Base-by-base conservation (phyloP, 768 basidiomycete species). In the Pleurotus pulmonarius region DNA sequence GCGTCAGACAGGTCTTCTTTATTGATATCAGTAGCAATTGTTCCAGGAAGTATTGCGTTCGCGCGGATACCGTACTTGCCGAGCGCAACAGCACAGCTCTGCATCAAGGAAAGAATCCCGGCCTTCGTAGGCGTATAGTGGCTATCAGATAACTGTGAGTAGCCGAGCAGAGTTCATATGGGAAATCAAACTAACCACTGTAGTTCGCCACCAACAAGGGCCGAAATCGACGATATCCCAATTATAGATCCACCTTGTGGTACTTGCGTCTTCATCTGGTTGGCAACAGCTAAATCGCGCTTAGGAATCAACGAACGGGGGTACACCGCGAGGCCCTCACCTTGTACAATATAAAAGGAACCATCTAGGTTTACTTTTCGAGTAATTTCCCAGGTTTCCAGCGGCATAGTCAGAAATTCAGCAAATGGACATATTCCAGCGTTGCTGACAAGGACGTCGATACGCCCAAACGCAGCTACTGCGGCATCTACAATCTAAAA, bases 61-160 rank as follows among this genome's bases (percentile, higher is more conserved):
- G 83, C 87, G 38, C 89, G 79, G 60, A 91, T 91, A 48, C 82
- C 81, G 67, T 88, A 82, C 59, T 87, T 85, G n/a, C 87, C 87
- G 22, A 90, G 73, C 3, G 89, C 88, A 43, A 89, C 82, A 3
- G 89, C 87, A 62, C 85, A 87, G 59, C 84, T 86, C 68, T 90
- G 87, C 88, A 90, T 92, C 60, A 92, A 69, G 25, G 84, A 86
- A 44, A 87, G 78, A 51, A 91, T 83, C 1, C 86, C 88, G 2
- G 90, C 90, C 65, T 92, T 90, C 4, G 90, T 90, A 4, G 88
- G 88, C 2, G 86, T 88, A 62, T 90, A 92, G 64, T 90, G 88
- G 51, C 83, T 83, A 58, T 1, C 53, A 40, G 16, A 20, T 5
- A 40, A 48, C 6, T 37, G 40, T 26, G 20, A 51, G 47, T 45